Evolutionary conservation across 768 basidiomycete species (phyloP), one percentile per base, ranked within the genome.

Genomic region (Trametes cubensis): DNA sequence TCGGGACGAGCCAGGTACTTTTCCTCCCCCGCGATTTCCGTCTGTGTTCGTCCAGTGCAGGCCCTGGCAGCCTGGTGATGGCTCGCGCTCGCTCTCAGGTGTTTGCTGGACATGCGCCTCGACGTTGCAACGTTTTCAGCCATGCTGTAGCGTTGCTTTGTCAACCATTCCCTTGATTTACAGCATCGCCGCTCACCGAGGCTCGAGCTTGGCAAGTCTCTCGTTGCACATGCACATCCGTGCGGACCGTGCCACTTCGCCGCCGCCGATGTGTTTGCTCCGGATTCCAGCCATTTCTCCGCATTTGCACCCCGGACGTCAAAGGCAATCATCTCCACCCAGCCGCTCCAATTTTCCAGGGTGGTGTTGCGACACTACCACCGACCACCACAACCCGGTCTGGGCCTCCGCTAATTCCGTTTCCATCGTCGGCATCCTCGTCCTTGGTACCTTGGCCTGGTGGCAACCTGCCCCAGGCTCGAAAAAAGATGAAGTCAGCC

Each of bases 401-500:
- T 58, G 11, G 45, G 34, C 45, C 61, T 44, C 53, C 51, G 56
- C 51, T 18, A 38, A 47, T 53, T 39, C 53, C n/a, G 26, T 41
- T 42, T 26, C 58, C 56, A 23, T 20, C 49, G 18, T 21, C 21
- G 26, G 41, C 15, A 41, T 28, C 44, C n/a, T 59, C 48, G 49
- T 30, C 49, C 48, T 59, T 51, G 58, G 40, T 40, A 21, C 58
- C 48, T 59, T 51, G 49, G 40, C 57, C 23, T 17, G 21, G 58
- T 51, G 26, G 49, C 58, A 30, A 26, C 61, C n/a, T 28, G 52
- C 28, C 20, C 46, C 39, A 45, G 17, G 41, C 20, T 45, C 55
- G 14, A 39, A 49, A 46, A 58, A 54, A 60, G 34, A 60, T 64
- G 55, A 60, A 64, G 55, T 60, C 56, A 60, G 59, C 45, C 63